Conservation (phyloP, 768 basidiomycete genomes). For the Pluteus cervinus region DNA sequence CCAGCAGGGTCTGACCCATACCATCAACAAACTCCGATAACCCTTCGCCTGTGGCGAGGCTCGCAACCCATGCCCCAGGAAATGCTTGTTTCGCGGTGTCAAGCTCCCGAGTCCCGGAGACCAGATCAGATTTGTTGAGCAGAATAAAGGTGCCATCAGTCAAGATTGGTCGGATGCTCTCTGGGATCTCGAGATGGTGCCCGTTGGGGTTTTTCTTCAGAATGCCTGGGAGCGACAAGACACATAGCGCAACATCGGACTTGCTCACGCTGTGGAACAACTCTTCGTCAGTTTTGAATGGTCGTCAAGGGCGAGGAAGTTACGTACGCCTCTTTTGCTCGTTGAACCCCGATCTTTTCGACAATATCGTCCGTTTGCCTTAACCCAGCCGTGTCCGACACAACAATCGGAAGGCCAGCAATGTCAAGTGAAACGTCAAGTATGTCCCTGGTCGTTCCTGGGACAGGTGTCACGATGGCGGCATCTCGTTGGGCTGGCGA, state of each 20-base stretch:
- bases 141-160: conserved; percentile 58
- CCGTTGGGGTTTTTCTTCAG: conserved; percentile 11
- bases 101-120: neutral
- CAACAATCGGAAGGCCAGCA: conserved; percentile 75
- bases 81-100: neutral
- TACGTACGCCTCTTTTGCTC: conserved; percentile 63
- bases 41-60: conserved; percentile 55
- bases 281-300: conserved; percentile 3
- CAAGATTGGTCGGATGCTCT: conserved; percentile 43
- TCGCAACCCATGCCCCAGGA: conserved; percentile 48
- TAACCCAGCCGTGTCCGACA: conserved; percentile 85
- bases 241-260: conserved; percentile 74
- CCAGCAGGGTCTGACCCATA: conserved; percentile 44
- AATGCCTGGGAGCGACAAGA: conserved; percentile 62
- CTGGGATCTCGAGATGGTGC: conserved; percentile 28
- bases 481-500: conserved; percentile 74
- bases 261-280: conserved; percentile 43
- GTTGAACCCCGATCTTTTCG: conserved; percentile 76
- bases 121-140: conserved; percentile 74
- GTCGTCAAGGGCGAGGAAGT: neutral
- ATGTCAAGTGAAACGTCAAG: conserved; percentile 83
- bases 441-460: conserved; percentile 88
- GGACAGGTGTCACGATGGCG: conserved; percentile 82
- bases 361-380: conserved; percentile 63
- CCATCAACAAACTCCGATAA: conserved; percentile 53